Evolutionary conservation across 768 basidiomycete genomes (phyloP), one percentile per base, ranked within the genome.

Genomic region (Pulveroboletus frians): DNA sequence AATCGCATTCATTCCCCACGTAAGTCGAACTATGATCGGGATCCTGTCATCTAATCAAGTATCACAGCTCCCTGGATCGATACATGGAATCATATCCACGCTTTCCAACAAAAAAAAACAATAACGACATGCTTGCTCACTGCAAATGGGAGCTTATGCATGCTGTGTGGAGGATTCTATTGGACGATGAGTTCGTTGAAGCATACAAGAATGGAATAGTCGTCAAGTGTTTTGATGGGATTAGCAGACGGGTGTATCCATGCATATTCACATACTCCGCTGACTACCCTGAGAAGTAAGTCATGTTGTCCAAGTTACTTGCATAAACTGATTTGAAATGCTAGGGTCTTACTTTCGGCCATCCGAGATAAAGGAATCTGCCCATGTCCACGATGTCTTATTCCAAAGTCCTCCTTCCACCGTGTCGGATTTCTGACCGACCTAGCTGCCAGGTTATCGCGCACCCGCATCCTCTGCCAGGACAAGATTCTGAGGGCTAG

Each of bases 1-100:
- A 1, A 41, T 68, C 2, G 57, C 60, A 1, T 65, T 59, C 41
- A 53, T 65, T 1, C 61, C 57, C 3, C 21, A 38, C 0, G 57
- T 65, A 35, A 15, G 50, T 29, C n/a, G 4, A 32, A 9, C 17
- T 36, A 36, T n/a, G 15, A 23, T 23, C 5, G 23, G 23, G 23
- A 23, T 23, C 23, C 23, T 23, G 23, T 23, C 23, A 23, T 23
- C 23, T 23, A 23, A 23, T 23, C 23, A 23, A 23, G 23, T 23
- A 23, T 23, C 23, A 23, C 23, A 23, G 18, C 18, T 37, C 10
- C 18, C 35, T 8, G 7, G 17, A 6, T n/a, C 35, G 17, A 9
- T 36, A 8, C n/a, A 36, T 9, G n/a, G 9, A 4, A 17, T 36
- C n/a, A 36, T 36, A 36, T 3, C n/a, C 17, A 4, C 8, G 9